Evolutionary conservation across 2,329 filamentous ascomycete species (phyloP), one percentile per base, ranked within the genome.

Genomic region (Phaeosphaeria sp.): DNA sequence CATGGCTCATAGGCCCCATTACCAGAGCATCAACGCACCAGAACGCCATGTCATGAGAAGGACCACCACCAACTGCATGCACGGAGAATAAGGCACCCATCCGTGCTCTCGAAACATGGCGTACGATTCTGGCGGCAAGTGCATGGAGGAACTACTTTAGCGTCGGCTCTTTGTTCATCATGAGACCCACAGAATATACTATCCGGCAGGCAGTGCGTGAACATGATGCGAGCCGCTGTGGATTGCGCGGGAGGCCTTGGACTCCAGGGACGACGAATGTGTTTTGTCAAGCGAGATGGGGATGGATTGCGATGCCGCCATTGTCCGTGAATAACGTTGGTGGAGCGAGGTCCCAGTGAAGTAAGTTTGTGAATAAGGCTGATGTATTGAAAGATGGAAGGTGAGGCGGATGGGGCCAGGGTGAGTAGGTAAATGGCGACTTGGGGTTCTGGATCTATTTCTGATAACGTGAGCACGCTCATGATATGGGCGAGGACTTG

Each of bases 221-320:
- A 36, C 30, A 36, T 36, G 30, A 36, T 36, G 30, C 11, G 30
- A 6, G 46, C 27, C 46, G 25, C 22, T 49, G 46, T 49, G 46
- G 46, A 25, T 24, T 36, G 30, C 8, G 30, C 15, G 11, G 30
- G 30, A 7, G 30, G 30, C 30, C 30, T 36, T 7, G 11, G 30
- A 13, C 11, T 36, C 15, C 25, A 13, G 30, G 30, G 30, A 36
- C 30, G 40, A 43, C n/a, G 40, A 17, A 42, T 15, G 11, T 44
- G 18, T 21, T 15, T 44, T 22, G 15, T 15, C 20, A 44, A 18
- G 42, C 46, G 46, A 49, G 17, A 21, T 20, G 46, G 46, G n/a
- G 46, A 49, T 49, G 25, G 46, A 13, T 21, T n/a, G n/a, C 27
- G 27, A 49, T 49, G 46, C 46, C 46, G 46, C 39, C 46, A 21